Conservation (phyloP, 1,284 basidiomycete genomes). For the Ustilago esculenta region DNA sequence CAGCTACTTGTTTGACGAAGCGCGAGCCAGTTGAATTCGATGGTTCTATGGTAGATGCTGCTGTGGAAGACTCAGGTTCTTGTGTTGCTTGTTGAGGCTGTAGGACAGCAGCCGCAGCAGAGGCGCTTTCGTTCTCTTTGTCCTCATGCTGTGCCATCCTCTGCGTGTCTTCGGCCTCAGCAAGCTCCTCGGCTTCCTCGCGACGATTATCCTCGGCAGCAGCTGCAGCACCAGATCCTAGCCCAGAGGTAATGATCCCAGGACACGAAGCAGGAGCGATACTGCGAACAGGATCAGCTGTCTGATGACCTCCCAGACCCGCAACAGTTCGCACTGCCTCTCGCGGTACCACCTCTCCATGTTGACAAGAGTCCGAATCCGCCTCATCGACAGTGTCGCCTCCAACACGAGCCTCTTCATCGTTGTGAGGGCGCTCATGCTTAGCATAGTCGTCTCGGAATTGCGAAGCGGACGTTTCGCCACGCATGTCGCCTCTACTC, state of each 20-base stretch:
- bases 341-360: background rate
- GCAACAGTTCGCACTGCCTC: slow-evolving; percentile 21
- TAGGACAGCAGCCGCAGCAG: background rate
- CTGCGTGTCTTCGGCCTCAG: slow-evolving; percentile 14
- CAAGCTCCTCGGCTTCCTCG: slow-evolving; percentile 16
- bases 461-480: slow-evolving; percentile 21
- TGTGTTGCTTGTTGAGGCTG: background rate
- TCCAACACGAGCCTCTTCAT: slow-evolving; percentile 20
- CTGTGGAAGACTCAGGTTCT: no score
- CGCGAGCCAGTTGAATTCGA: slow-evolving; percentile 2
- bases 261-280: slow-evolving; percentile 13
- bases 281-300: slow-evolving; percentile 7
- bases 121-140: background rate
- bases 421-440: slow-evolving; percentile 4
- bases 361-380: background rate
- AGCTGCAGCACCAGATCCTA: slow-evolving; percentile 21
- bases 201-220: slow-evolving; percentile 19
- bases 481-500: background rate
- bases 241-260: slow-evolving; percentile 21
- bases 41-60: background rate
- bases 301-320: slow-evolving; percentile 15
- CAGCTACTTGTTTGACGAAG: slow-evolving; percentile 13
- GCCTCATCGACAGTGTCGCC: background rate
- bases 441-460: slow-evolving; percentile 14
- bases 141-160: background rate